Base-by-base conservation (phyloP, 805 yeast genomes). In the Grigorovia jiainica region DNA sequence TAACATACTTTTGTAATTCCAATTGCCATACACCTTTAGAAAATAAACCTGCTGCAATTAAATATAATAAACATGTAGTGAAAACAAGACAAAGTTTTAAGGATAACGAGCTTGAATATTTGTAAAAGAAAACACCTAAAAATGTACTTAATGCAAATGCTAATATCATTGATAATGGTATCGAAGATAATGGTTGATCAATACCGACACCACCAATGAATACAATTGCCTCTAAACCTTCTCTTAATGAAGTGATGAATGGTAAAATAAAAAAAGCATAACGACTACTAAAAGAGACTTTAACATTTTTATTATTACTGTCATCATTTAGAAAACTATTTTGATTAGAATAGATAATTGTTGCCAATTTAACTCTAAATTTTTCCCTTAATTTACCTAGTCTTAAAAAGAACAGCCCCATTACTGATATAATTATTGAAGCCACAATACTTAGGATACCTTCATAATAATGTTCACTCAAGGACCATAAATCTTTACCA, bases 1-100 rank as follows among this genome's bases (percentile, higher is more conserved):
- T 73, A 43, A 87, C 86, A 61, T 79, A 87, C 42, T 65, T 67
- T 61, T 87, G 92, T 38, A 86, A 64, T 57, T 87, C 96, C 45
- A 84, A 71, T 56, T 82, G 86, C 97, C 97, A 87, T 2, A 87
- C 81, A 15, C 95, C 95, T 43, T 85, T 75, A 7, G 92, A 80
- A 56, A 86, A 73, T 39, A 87, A 67, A 0, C 97, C 97, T 0
- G 95, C 89, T 4, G 95, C 85, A 23, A 87, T 87, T 31, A 86
- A 57, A 57, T 87, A 87, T 31, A 87, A 65, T 60, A 87, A 80
- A 52, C 92, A 81, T 0, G 95, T 82, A 13, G 90, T 80, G 2
- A 71, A 67, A 20, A 85, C 76, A 41, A 87, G 60, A 56, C 89
- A 87, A 49, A 78, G 73, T 57, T 80, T 87, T 46, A 87, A 64